Evolutionary conservation across 164 flowering plant species (phyloP).

Genomic region (Umbilicus rupestris): DNA sequence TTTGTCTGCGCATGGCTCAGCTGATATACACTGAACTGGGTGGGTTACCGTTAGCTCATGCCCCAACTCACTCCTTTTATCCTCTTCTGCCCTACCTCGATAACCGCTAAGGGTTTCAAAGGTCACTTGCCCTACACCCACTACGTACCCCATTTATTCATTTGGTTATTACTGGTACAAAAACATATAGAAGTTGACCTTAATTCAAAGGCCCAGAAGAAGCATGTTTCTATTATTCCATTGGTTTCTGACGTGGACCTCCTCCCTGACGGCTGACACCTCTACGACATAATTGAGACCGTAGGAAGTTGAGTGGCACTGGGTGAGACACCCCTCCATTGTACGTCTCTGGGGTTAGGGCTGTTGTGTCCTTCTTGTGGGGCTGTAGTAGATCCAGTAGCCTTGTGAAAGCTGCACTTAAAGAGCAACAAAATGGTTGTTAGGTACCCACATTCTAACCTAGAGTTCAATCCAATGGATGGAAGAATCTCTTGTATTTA

Average conservation of each 20-base stretch:
- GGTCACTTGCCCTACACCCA: too few species aligned
- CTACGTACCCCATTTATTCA: too few species aligned
- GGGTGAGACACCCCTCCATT: neutral
- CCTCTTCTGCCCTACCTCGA: too few species aligned
- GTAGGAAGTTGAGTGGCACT: neutral
- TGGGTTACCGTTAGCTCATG: too few species aligned
- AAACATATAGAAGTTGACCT: too few species aligned
- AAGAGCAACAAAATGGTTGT: neutral
- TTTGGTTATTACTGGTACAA: too few species aligned
- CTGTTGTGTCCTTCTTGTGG: neutral
- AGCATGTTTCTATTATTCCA: neutral
- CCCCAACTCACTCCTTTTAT: too few species aligned
- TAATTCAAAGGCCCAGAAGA: neutral
- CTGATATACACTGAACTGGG: neutral
- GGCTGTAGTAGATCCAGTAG: neutral
- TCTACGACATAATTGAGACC: neutral
- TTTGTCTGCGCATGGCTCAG: neutral
- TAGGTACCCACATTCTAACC: too few species aligned
- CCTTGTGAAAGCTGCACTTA: neutral
- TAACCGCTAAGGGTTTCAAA: too few species aligned
- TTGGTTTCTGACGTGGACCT: slow-evolving; percentile 2
- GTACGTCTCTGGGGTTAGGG: neutral
- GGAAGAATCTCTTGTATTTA: too few species aligned
- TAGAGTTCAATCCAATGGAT: too few species aligned
- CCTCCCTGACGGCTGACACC: neutral